Evolutionary conservation across 108 stramenopile species (phyloP), one percentile per base, ranked within the genome.

Genomic region (Ochromonas danica): DNA sequence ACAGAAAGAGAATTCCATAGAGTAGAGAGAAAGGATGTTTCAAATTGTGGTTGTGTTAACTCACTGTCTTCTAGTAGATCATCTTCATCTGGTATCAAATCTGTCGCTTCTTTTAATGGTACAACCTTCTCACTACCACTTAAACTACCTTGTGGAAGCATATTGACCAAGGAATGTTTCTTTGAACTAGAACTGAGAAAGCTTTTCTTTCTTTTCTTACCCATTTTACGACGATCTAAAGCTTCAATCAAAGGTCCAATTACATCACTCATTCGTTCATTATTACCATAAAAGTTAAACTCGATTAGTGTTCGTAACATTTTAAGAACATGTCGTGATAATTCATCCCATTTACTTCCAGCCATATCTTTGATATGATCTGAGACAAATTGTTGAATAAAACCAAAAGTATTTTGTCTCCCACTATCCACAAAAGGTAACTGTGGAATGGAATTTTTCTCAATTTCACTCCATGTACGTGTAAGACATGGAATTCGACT

Each of bases 401-500:
- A 60, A 6, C 45, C 72, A 75, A 75, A 75, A 6, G 28, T n/a
- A 41, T 75, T 33, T 41, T 10, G 6, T 33, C 72, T 6, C n/a
- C 40, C 43, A 41, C 10, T 42, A 27, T 75, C 42, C n/a, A 72
- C 74, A 42, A 71, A 79, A 39, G 79, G 41, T n/a, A 39, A 35
- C 36, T 63, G 63, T 0, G 25, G 14, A 27, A 60, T 40, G n/a
- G 62, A 40, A 61, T 65, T 42, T 39, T 67, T 75, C 71, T 72
- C 28, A 38, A 61, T 72, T 2, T 40, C 78, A 61, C 33, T 40
- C 78, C 78, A 78, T 25, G 61, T 36, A 25, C 78, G 39, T 25
- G 82, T 79, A 27, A 83, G 71, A 42, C 62, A 62, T 1, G 82
- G 82, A 22, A 79, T 1, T 39, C 33, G n/a, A 10, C 42, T 62